These are phyloP conservation scores for Chytriomyces confervae DNA, from an alignment of 192 early-diverging fungal species.

Conservation along the genomic window DNA sequence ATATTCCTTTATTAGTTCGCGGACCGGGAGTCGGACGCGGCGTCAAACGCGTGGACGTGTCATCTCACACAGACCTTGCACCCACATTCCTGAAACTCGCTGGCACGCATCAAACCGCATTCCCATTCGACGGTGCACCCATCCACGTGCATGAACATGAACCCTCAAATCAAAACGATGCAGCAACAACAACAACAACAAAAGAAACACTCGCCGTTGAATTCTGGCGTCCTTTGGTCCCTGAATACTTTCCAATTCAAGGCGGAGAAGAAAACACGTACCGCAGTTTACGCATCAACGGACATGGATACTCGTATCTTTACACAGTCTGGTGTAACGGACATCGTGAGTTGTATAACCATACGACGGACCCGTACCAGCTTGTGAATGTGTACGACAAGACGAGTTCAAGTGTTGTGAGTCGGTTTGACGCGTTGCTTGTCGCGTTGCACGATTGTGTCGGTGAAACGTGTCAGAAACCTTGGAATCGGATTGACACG, in stretches of 20 bases:
- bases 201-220: not conserved
- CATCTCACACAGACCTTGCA: slow-evolving; percentile 65
- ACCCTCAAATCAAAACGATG: slow-evolving; percentile 26
- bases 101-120: slow-evolving; percentile 42
- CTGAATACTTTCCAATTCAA: not conserved
- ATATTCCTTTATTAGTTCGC: slow-evolving; percentile 50
- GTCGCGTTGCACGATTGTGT: slow-evolving; percentile 53
- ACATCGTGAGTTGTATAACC: slow-evolving; percentile 47
- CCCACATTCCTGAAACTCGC: slow-evolving; percentile 69
- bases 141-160: slow-evolving; percentile 58
- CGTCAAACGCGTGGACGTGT: slow-evolving; percentile 46
- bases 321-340: slow-evolving; percentile 56
- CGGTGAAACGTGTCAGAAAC: slow-evolving; percentile 60
- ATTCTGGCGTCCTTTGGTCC: not conserved
- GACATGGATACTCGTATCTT: slow-evolving; percentile 40
- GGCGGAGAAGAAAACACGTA: not conserved
- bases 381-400: slow-evolving; percentile 58
- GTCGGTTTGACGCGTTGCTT: slow-evolving; percentile 60
- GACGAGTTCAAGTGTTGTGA: slow-evolving; percentile 42
- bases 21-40: slow-evolving; percentile 60
- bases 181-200: too few species aligned
- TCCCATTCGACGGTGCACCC: slow-evolving; percentile 59
- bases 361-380: slow-evolving; percentile 65
- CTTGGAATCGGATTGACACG: slow-evolving; percentile 56
- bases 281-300: not conserved